A percentile compares a stretch with the other conserved stretches of the same genome.
These are phyloP conservation scores for Fusarium dimerum DNA, from an alignment of 2,329 filamentous ascomycete genomes.

Conservation along the genomic window DNA sequence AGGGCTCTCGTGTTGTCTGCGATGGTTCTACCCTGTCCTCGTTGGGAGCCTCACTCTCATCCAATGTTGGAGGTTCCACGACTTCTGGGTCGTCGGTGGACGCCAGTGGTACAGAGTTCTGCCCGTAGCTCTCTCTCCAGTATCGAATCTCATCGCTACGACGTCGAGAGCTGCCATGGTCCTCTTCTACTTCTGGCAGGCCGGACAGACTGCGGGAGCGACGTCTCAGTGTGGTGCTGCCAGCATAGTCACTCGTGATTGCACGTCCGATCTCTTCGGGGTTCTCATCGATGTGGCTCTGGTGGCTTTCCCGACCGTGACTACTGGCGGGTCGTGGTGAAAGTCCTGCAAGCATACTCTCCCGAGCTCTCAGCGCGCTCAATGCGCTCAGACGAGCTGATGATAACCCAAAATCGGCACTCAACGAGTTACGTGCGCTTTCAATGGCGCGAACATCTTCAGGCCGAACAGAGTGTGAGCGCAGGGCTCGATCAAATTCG, in stretches of 20 bases:
- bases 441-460: conserved; percentile 56
- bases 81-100: conserved; percentile 47
- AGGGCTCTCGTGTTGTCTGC: conserved; percentile 49
- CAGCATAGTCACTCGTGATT: conserved; percentile 56
- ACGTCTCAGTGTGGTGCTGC: conserved; percentile 41
- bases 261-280: conserved; percentile 62
- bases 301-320: conserved; percentile 50
- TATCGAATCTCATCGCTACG: conserved; percentile 65
- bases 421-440: conserved; percentile 55
- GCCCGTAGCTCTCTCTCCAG: conserved; percentile 63
- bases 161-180: conserved; percentile 42
- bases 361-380: conserved; percentile 30
- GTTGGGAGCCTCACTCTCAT: conserved; percentile 33
- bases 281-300: conserved; percentile 42
- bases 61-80: conserved; percentile 32
- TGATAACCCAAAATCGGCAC: conserved; percentile 43
- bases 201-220: conserved; percentile 62
- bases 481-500: conserved; percentile 60
- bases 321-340: conserved; percentile 63
- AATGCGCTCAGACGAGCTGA: conserved; percentile 34
- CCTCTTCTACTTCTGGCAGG: conserved; percentile 43
- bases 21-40: conserved; percentile 36
- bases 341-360: conserved; percentile 52
- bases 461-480: conserved; percentile 62
- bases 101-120: conserved; percentile 51